A percentile compares a stretch with the other conserved stretches of the same genome.
phyloP scores from a whole-genome alignment of 2,329 filamentous ascomycete genomes.

The Xylariaceae sp. region DNA sequence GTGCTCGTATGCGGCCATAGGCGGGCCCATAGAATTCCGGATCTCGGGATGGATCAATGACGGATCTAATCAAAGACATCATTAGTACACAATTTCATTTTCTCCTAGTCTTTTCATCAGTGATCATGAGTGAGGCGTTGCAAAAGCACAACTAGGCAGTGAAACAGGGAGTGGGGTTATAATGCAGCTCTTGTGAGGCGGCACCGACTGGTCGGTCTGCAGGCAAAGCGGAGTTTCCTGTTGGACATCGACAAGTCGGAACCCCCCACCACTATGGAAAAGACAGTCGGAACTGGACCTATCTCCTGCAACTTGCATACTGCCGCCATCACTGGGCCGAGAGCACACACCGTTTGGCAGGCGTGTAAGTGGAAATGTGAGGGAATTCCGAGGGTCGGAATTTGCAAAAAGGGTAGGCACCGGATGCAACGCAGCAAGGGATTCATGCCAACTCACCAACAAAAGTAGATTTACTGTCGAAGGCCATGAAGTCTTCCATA shows the following conservation, averaged over 20 bases:
- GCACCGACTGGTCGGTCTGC: slow-evolving; percentile 11
- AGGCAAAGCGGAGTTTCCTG: slow-evolving; percentile 18
- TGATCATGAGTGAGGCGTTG: slow-evolving; percentile 19
- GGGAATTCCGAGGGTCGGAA: not conserved
- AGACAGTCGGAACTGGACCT: not conserved
- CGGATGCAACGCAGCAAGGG: slow-evolving; percentile 9
- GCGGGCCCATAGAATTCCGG: slow-evolving; percentile 40
- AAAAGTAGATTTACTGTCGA: slow-evolving; percentile 47
- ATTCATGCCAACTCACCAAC: slow-evolving; percentile 50
- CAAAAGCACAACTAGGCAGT: slow-evolving; percentile 1
- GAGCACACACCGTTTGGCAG: no score
- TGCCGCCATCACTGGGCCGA: slow-evolving; percentile 3
- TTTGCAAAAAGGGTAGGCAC: not conserved
- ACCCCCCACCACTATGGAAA: slow-evolving; percentile 6
- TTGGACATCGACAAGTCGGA: slow-evolving; percentile 12
- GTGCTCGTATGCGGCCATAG: slow-evolving; percentile 46
- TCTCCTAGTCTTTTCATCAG: not conserved
- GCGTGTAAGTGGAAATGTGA: not conserved
- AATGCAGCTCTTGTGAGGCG: slow-evolving; percentile 11
- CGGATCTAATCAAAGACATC: slow-evolving; percentile 41
- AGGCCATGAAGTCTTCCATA: slow-evolving; percentile 49
- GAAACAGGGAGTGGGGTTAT: slow-evolving; percentile 7
- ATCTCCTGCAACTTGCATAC: slow-evolving; percentile 12
- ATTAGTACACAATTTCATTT: slow-evolving; percentile 30
- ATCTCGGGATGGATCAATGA: slow-evolving; percentile 54